Percentiles rank a stretch among this genome's conserved stretches.
These are phyloP conservation scores for Pichia heedii DNA, from an alignment of 805 yeast species.

Conservation along the genomic window DNA sequence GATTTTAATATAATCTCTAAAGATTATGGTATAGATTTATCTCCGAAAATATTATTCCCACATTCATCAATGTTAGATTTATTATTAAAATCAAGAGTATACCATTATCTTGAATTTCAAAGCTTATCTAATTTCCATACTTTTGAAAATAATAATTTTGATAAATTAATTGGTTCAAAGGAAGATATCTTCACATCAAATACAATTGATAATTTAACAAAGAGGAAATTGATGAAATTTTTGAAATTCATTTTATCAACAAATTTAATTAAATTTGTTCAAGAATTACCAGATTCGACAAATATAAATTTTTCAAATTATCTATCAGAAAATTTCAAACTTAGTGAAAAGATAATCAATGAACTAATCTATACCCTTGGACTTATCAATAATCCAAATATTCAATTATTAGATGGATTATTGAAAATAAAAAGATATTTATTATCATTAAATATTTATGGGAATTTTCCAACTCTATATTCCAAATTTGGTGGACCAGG, in stretches of 20 bases:
- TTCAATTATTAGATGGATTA: slow-evolving; percentile 66
- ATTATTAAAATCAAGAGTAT: slow-evolving; percentile 76
- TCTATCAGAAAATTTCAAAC: slow-evolving; percentile 53
- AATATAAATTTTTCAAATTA: slow-evolving; percentile 51
- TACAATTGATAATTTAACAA: slow-evolving; percentile 60
- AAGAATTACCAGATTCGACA: slow-evolving; percentile 27
- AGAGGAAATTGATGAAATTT: slow-evolving; percentile 83
- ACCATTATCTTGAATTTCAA: slow-evolving; percentile 87
- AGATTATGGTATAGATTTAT: slow-evolving; percentile 80
- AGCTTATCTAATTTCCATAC: slow-evolving; percentile 84
- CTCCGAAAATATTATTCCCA: slow-evolving; percentile 84
- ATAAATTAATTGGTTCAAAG: slow-evolving; percentile 75
- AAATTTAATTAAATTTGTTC: slow-evolving; percentile 38
- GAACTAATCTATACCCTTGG: slow-evolving; percentile 87
- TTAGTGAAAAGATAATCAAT: slow-evolving; percentile 64
- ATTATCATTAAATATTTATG: slow-evolving; percentile 81
- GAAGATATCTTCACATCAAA: slow-evolving; percentile 93
- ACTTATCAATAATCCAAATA: slow-evolving; percentile 50
- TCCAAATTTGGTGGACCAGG: slow-evolving; percentile 96
- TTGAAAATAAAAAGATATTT: slow-evolving; percentile 77
- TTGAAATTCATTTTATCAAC: slow-evolving; percentile 77
- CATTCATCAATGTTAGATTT: slow-evolving; percentile 77
- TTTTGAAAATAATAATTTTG: slow-evolving; percentile 87
- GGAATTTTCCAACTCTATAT: slow-evolving; percentile 85
- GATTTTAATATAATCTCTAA: slow-evolving; percentile 43